These are phyloP conservation scores for Alternaria brassicae DNA, from an alignment of 2,329 filamentous ascomycete genomes.

Conservation along the genomic window DNA sequence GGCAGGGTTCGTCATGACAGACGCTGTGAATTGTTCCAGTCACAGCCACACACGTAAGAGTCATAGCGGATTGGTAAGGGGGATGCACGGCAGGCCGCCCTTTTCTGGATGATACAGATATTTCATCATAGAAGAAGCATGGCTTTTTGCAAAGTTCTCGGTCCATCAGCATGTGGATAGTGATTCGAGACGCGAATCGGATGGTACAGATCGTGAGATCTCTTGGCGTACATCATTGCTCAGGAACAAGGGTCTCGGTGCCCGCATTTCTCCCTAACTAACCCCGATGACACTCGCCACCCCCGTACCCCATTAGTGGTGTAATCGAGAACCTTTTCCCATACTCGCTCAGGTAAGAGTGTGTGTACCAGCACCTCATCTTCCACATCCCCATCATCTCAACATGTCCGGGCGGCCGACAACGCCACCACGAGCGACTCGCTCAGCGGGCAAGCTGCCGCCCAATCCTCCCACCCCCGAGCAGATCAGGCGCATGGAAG, in stretches of 20 bases:
- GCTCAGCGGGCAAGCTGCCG: constrained; percentile 51
- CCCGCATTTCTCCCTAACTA: constrained; percentile 5
- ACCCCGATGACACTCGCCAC: constrained; percentile 24
- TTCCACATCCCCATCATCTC: neutral
- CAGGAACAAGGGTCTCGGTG: constrained; percentile 34
- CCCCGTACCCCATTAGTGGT: constrained; percentile 2
- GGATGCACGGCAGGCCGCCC: constrained; percentile 31
- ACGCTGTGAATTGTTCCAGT: constrained; percentile 24
- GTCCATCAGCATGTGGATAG: constrained; percentile 5
- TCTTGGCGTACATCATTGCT: constrained; percentile 45
- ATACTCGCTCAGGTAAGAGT: neutral
- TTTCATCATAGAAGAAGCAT: neutral
- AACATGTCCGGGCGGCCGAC: constrained; percentile 53
- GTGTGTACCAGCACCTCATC: neutral
- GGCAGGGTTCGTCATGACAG: constrained; percentile 9
- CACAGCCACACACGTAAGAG: constrained; percentile 48
- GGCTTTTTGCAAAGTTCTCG: constrained; percentile 3
- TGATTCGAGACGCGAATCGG: constrained; percentile 18
- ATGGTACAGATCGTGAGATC: constrained; percentile 23
- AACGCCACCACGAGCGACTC: constrained; percentile 56
- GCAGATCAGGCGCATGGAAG: constrained; percentile 72
- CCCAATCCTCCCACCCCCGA: constrained; percentile 64
- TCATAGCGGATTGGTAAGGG: constrained; percentile 47
- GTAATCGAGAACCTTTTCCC: neutral
- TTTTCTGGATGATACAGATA: constrained; percentile 12